Evolutionary conservation across 1,284 basidiomycete species (phyloP), one percentile per base, ranked within the genome.

Genomic region (Ceratobasidium sp.): DNA sequence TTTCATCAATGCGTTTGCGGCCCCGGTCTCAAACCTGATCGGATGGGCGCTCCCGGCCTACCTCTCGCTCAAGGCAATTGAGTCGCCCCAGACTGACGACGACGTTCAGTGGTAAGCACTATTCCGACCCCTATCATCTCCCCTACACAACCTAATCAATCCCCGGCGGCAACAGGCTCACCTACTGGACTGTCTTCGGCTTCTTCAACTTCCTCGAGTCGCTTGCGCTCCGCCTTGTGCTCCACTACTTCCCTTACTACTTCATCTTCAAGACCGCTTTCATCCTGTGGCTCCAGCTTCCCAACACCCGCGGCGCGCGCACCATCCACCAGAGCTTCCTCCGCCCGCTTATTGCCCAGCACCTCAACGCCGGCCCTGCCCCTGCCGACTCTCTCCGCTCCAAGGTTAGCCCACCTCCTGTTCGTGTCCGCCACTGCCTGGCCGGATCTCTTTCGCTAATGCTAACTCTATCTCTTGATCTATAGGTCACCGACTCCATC

Each of bases 181-280:
- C 93, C 9, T 94, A 94, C 84, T 94, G 93, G 93, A 85, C 91
- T 78, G 86, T 94, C 72, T 94, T 95, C 78, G 92, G 91, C 61
- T 90, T 89, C 83, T 92, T 95, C 87, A 94, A 89, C 83, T 92
- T 95, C 82, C 78, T 91, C 72, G 94, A 95, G 83, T 89, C 87
- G 79, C 86, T 94, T 77, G 89, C 91, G 32, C 85, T 91, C 74
- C 87, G 89, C 72, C 71, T 90, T 74, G 86, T 94, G 63, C 88
- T 95, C 75, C 92, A 93, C 84, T 95, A 94, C 80, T 79, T 94
- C 77, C 91, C 92, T 49, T 94, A 94, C 91, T 96, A 96, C 83
- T 97, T 91, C 80, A 89, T 92, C 64, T 88, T 94, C 87, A 96
- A 96, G 91, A 93, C 91, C 70, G 74, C 91, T 75, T 94, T 95